Percentiles rank a stretch among this genome's conserved stretches.
These are phyloP conservation scores for Candida jianshihensis DNA, from an alignment of 805 yeast species.

Conservation along the genomic window DNA sequence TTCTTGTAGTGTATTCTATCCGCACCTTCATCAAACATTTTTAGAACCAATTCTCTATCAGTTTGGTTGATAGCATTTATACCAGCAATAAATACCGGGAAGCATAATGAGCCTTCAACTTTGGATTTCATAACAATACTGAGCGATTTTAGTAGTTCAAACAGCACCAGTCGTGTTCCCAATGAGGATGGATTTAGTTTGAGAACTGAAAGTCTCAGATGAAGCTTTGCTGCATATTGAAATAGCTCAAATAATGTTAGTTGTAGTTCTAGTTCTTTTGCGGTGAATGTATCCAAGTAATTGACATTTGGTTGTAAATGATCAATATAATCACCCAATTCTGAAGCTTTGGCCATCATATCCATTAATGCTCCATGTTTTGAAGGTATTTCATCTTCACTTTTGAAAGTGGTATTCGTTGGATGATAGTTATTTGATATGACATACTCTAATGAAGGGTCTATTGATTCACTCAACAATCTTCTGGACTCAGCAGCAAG, in stretches of 20 bases:
- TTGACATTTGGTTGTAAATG: conserved; percentile 43
- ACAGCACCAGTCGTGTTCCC: conserved; percentile 53
- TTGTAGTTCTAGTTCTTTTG: conserved; percentile 55
- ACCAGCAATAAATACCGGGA: conserved; percentile 76
- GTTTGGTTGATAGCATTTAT: conserved; percentile 47
- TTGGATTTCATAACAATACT: conserved; percentile 58
- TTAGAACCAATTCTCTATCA: conserved; percentile 45
- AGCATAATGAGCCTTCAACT: conserved; percentile 65
- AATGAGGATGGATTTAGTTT: conserved; percentile 52
- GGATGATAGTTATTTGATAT: neutral
- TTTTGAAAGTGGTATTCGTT: neutral
- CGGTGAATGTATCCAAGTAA: conserved; percentile 33
- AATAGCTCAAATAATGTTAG: conserved; percentile 64
- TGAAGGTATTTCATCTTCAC: neutral
- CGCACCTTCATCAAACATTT: conserved; percentile 48
- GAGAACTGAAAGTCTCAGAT: conserved; percentile 58
- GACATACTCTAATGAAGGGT: conserved; percentile 8
- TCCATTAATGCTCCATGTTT: conserved; percentile 18
- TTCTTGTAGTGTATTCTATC: conserved; percentile 63
- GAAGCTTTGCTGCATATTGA: conserved; percentile 64
- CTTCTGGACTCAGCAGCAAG: conserved; percentile 47
- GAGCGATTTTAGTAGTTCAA: conserved; percentile 47
- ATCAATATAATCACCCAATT: conserved; percentile 42
- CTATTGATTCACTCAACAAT: conserved; percentile 23
- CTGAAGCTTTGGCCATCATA: conserved; percentile 29